phyloP scores from a whole-genome alignment of 371 early-diverging fungal species.

The Saksenaea vasiformis region DNA sequence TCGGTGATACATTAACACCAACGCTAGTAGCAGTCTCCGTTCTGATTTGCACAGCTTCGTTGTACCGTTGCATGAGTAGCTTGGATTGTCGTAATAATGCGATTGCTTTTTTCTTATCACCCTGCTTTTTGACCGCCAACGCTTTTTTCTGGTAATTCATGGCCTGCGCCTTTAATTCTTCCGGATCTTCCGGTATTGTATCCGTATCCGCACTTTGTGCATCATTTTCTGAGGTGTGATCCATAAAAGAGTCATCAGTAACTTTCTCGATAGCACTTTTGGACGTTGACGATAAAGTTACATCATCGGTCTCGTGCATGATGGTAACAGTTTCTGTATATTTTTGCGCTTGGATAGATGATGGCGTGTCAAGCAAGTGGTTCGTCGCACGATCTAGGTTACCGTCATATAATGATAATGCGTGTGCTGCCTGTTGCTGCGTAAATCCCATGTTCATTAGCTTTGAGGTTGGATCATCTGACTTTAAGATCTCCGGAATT shows the following conservation, averaged over 20 bases:
- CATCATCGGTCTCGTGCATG: neutral
- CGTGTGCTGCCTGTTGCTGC: conserved; percentile 24
- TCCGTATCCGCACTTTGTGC: neutral
- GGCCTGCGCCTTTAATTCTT: conserved; percentile 26
- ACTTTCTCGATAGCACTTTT: neutral
- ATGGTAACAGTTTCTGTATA: neutral
- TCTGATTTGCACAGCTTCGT: conserved; percentile 11
- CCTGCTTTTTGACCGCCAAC: conserved; percentile 42
- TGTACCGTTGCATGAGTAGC: conserved; percentile 23
- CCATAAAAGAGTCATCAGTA: neutral
- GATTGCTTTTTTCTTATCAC: conserved; percentile 45
- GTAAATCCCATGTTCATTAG: conserved; percentile 41
- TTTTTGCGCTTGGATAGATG: neutral
- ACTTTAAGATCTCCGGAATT: neutral
- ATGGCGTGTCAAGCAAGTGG: conserved; percentile 30
- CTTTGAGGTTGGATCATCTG: conserved; percentile 7
- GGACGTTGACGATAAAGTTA: neutral
- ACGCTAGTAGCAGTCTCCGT: neutral
- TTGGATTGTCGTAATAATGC: conserved; percentile 43
- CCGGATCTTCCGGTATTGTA: conserved; percentile 4
- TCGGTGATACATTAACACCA: neutral
- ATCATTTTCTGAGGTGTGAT: neutral
- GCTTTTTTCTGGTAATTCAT: conserved; percentile 39
- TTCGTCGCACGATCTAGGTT: conserved; percentile 40
- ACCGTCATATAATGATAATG: conserved; percentile 30